phyloP scores from a whole-genome alignment of 169 alveolate genomes.

The Eimeria necatrix region DNA sequence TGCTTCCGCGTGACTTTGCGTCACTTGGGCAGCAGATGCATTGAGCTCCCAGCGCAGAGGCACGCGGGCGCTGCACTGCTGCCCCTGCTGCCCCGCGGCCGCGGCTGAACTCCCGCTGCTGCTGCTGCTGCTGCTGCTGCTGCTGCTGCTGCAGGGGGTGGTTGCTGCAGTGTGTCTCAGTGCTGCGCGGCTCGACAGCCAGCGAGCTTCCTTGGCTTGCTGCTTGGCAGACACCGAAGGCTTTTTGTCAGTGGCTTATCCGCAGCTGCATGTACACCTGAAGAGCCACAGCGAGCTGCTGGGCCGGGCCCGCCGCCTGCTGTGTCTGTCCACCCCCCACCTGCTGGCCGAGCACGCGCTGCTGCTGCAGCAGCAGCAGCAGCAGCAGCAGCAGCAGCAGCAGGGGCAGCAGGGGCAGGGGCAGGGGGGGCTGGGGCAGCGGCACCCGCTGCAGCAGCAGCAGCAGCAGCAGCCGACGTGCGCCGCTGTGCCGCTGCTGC shows the following conservation, averaged over 20 bases:
- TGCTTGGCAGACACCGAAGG: conserved; percentile 28
- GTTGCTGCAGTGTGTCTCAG: conserved; percentile 47
- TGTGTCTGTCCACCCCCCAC: conserved; percentile 40
- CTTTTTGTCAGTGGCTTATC: neutral
- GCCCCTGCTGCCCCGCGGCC: no score
- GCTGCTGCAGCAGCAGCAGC: conserved; percentile 38
- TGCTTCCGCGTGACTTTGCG: no score
- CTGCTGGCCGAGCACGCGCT: neutral
- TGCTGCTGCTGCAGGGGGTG: conserved; percentile 33
- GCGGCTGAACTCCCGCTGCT: no score
- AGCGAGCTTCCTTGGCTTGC: conserved; percentile 19
- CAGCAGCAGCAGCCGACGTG: conserved; percentile 42
- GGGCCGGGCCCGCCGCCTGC: neutral
- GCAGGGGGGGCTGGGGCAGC: neutral
- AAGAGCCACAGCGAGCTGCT: conserved; percentile 9
- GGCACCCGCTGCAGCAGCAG: no score
- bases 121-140: conserved; percentile 30
- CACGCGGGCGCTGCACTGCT: no score
- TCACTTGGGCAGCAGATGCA: no score
- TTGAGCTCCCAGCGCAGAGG: no score
- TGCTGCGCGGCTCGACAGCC: conserved; percentile 4
- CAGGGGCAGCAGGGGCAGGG: neutral
- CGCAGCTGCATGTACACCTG: conserved; percentile 57
- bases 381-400: conserved; percentile 51
- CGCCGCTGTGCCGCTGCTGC: conserved; percentile 19